Percentiles rank a stretch among this genome's conserved stretches.
Evolutionary conservation across 2,329 filamentous ascomycete genomes (phyloP).

Genomic region (Metarhizium album): DNA sequence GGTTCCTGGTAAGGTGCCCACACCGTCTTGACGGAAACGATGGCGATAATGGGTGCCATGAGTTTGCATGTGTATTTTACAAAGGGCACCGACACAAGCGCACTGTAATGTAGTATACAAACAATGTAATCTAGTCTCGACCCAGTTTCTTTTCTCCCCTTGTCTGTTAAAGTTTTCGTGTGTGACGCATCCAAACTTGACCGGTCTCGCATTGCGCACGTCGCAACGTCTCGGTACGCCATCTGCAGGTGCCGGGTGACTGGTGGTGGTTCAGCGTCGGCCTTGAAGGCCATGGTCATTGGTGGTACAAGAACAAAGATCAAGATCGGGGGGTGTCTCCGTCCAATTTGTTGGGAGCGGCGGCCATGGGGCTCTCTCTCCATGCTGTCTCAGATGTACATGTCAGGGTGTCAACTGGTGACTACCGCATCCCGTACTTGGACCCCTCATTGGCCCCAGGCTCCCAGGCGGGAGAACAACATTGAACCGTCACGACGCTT

Average conservation of each 20-base stretch:
- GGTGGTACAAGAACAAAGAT: no score
- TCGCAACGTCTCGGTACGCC: not conserved
- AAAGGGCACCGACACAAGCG: conserved; percentile 2
- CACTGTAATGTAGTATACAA: conserved; percentile 5
- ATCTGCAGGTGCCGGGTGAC: not conserved
- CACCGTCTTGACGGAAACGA: not conserved
- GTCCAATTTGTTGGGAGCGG: not conserved
- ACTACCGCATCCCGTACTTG: not conserved
- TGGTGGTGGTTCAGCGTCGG: not conserved
- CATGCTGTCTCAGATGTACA: not conserved
- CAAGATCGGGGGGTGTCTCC: not conserved
- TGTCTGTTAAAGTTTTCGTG: not conserved
- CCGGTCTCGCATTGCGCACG: not conserved
- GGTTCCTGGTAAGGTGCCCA: not conserved
- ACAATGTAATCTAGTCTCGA: conserved; percentile 3
- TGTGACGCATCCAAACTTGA: not conserved
- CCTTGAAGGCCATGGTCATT: not conserved
- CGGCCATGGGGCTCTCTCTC: not conserved
- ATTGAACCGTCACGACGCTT: not conserved
- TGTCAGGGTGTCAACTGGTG: not conserved
- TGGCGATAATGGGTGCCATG: conserved; percentile 1
- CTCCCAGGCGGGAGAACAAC: not conserved
- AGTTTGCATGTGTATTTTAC: conserved; percentile 5
- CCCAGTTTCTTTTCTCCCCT: not conserved
- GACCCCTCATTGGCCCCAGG: not conserved